phyloP scores from a whole-genome alignment of 352 stramenopile species.

The Globisporangium alternatum region DNA sequence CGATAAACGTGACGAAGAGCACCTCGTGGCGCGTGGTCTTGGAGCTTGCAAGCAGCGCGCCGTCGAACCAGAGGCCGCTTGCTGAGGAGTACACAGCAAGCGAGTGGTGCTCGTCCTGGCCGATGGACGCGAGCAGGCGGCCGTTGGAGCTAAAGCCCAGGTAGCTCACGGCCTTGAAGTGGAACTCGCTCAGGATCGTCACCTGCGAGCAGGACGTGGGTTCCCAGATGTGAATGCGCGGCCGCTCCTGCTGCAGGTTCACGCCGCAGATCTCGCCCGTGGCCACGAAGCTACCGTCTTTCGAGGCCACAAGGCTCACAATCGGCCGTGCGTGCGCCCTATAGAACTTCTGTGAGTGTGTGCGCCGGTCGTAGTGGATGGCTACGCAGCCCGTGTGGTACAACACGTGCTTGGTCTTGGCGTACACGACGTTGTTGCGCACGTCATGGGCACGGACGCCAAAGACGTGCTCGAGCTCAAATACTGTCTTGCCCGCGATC shows the following conservation, averaged over 20 bases:
- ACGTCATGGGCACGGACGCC: slow-evolving; percentile 55
- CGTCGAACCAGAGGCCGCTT: slow-evolving; percentile 63
- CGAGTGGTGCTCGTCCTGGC: slow-evolving; percentile 76
- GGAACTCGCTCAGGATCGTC: slow-evolving; percentile 54
- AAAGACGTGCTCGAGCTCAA: slow-evolving; percentile 72
- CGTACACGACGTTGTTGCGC: slow-evolving; percentile 58
- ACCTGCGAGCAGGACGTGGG: slow-evolving; percentile 50
- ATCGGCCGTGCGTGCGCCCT: slow-evolving; percentile 53
- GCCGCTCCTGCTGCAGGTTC: slow-evolving; percentile 47
- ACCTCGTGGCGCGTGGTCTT: slow-evolving; percentile 51
- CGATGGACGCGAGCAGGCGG: slow-evolving; percentile 54
- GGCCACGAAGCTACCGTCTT: slow-evolving; percentile 56
- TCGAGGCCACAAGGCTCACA: slow-evolving; percentile 40
- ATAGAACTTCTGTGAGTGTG: slow-evolving; percentile 72
- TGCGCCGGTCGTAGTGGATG: slow-evolving; percentile 70
- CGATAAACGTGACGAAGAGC: slow-evolving; percentile 60
- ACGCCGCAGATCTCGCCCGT: slow-evolving; percentile 71
- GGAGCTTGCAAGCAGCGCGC: slow-evolving; percentile 42
- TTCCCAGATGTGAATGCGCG: slow-evolving; percentile 77
- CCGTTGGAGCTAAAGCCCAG: slow-evolving; percentile 48
- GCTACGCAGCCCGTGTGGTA: slow-evolving; percentile 58
- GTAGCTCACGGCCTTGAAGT: slow-evolving; percentile 64
- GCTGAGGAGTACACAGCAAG: slow-evolving; percentile 63
- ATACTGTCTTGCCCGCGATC: slow-evolving; percentile 25
- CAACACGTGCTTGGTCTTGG: slow-evolving; percentile 63